Conservation (phyloP, 2,329 filamentous ascomycete species). For the Metarhizium brunneum region DNA sequence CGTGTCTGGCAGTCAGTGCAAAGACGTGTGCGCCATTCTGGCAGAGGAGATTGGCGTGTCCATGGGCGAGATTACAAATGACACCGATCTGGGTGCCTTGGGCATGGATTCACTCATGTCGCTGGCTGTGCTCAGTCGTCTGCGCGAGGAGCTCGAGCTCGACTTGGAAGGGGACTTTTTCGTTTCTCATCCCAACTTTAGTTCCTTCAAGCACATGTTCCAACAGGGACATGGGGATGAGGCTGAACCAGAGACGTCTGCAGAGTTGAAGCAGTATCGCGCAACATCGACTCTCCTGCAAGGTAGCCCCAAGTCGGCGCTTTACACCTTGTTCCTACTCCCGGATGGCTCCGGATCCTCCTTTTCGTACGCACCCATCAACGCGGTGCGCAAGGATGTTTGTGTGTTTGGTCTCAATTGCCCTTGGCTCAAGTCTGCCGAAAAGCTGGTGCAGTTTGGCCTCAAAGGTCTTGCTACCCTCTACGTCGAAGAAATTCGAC, state of each 20-base stretch:
- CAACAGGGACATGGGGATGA: not conserved
- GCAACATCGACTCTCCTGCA: slow-evolving; percentile 3
- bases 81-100: not conserved
- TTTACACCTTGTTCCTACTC: slow-evolving; percentile 15
- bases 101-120: not conserved
- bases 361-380: slow-evolving; percentile 47
- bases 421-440: slow-evolving; percentile 52
- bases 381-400: slow-evolving; percentile 30
- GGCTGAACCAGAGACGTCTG: not conserved
- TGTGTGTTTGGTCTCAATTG: slow-evolving; percentile 46
- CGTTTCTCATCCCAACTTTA: not conserved
- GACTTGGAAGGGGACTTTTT: not conserved
- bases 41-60: not conserved
- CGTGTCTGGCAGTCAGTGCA: not conserved
- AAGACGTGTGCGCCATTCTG: slow-evolving; percentile 1
- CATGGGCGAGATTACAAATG: not conserved
- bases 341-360: slow-evolving; percentile 50
- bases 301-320: slow-evolving; percentile 2
- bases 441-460: slow-evolving; percentile 22
- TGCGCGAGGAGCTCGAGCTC: not conserved
- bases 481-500: slow-evolving; percentile 53
- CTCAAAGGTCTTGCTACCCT: slow-evolving; percentile 32
- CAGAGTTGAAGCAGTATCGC: slow-evolving; percentile 3
- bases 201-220: not conserved
- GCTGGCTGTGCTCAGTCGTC: not conserved